phyloP scores from a whole-genome alignment of 2,329 filamentous ascomycete species.

The Ophiosphaerella narmari region DNA sequence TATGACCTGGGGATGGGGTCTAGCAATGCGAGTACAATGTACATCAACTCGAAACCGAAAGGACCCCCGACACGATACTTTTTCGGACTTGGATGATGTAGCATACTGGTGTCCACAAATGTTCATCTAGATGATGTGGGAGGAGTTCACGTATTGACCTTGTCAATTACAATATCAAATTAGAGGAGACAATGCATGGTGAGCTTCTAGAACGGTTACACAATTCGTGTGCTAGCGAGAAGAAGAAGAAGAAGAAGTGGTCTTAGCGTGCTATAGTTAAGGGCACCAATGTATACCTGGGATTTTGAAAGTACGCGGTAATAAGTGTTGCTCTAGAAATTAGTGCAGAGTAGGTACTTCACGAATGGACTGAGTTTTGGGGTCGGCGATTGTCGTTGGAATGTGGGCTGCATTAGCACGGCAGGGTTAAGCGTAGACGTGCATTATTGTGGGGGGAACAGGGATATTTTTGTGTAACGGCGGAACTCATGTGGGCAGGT shows the following conservation, averaged over 20 bases:
- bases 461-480: too few species aligned
- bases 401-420: background rate
- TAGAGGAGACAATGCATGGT: background rate
- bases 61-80: background rate
- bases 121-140: too few species aligned
- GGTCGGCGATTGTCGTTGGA: background rate
- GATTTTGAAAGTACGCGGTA: too few species aligned
- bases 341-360: background rate
- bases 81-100: background rate
- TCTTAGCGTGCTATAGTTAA: background rate
- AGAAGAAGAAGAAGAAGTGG: background rate
- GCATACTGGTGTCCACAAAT: too few species aligned
- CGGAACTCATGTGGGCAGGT: too few species aligned
- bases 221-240: background rate
- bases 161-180: too few species aligned
- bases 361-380: background rate
- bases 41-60: conserved; percentile 1
- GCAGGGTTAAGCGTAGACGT: background rate
- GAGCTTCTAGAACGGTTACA: conserved; percentile 1
- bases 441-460: background rate
- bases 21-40: background rate
- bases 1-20: conserved; percentile 1
- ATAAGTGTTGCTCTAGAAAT: background rate
- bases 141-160: too few species aligned
- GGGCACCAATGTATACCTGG: too few species aligned